A percentile compares a stretch with the other conserved stretches of the same genome.
Conservation (phyloP, 2,329 filamentous ascomycete species). For the Diaporthe ampelina region DNA sequence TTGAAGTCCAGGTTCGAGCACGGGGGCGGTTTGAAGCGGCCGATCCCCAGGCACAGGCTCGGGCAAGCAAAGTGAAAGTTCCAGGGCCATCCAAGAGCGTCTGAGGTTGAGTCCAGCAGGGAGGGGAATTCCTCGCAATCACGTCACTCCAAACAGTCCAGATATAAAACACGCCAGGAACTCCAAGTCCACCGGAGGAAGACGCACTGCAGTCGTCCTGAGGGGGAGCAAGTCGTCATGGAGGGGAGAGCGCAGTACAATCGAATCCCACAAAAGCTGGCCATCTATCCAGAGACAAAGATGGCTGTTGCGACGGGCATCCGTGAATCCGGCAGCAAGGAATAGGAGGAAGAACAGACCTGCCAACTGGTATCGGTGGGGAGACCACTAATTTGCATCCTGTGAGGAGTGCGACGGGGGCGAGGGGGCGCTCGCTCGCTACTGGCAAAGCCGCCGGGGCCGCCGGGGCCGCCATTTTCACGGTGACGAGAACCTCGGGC, state of each 20-base stretch:
- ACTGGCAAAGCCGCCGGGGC: slow-evolving; percentile 57
- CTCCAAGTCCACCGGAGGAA: slow-evolving; percentile 38
- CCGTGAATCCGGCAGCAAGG: slow-evolving; percentile 63
- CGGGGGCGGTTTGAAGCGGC: slow-evolving; percentile 35
- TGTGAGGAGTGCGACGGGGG: slow-evolving; percentile 92
- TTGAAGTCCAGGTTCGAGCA: slow-evolving; percentile 68
- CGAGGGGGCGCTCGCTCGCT: slow-evolving; percentile 75
- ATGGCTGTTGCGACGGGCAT: slow-evolving; percentile 44
- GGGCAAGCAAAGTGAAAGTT: slow-evolving; percentile 39
- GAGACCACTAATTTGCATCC: slow-evolving; percentile 98
- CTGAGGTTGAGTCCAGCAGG: slow-evolving; percentile 31
- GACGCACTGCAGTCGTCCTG: slow-evolving; percentile 43
- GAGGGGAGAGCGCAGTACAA: slow-evolving; percentile 34
- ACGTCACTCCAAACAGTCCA: slow-evolving; percentile 38
- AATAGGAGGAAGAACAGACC: slow-evolving; percentile 85
- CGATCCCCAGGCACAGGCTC: slow-evolving; percentile 38
- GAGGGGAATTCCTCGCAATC: slow-evolving; percentile 31
- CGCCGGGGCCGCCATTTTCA: slow-evolving; percentile 49
- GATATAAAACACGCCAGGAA: slow-evolving; percentile 37
- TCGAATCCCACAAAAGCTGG: slow-evolving; percentile 40
- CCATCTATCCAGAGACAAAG: slow-evolving; percentile 42
- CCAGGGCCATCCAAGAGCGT: slow-evolving; percentile 40
- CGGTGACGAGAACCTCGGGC: slow-evolving; percentile 83
- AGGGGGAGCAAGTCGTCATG: slow-evolving; percentile 36
- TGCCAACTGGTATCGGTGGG: slow-evolving; percentile 99